Evolutionary conservation across 306 rosid genomes (phyloP), one percentile per base, ranked within the genome.

Genomic region (Boehmeria nivea): DNA sequence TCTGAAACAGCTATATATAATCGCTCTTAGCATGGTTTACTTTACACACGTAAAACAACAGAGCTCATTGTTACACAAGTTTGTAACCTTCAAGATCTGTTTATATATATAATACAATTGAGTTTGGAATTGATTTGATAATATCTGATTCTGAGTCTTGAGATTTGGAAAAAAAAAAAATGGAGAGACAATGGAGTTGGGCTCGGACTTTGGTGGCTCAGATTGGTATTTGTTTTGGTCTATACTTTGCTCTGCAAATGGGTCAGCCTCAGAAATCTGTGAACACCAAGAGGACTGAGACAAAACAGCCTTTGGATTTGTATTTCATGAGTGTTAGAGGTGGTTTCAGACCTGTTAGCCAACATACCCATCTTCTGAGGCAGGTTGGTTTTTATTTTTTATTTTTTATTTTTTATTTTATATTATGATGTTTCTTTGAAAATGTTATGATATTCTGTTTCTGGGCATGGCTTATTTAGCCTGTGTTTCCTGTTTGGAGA

Each of bases 241-340:
- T 83, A 19, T 83, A 79, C 68, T 52, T 66, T 64, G 80, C 87
- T 64, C 70, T 83, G 60, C 74, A 72, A 53, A 19, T 74, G 71
- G 84, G 87, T 54, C 78, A 66, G 8, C 78, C 76, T 48, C 68
- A 63, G 38, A 50, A 62, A 12, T 31, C 66, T 27, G 3, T 48
- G 2, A 33, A 33, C 11, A 11, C 5, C 7, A 40, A 40, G 45
- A 1, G n/a, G 6, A 10, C 36, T 31, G 8, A 1, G 36, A 31
- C 9, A 4, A 57, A 24, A n/a, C n/a, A n/a, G 25, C 56, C 43
- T 47, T 65, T 65, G 51, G 82, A 69, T 72, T 63, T 77, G 61
- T 64, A 66, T 61, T 83, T 80, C 43, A 67, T 83, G 33, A 77
- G 76, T 37, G 82, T 83, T 17, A 64, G 44, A 36, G 90, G 91